Base-by-base conservation (phyloP, 148 eudicot species). In the Vaccinium corymbosum region DNA sequence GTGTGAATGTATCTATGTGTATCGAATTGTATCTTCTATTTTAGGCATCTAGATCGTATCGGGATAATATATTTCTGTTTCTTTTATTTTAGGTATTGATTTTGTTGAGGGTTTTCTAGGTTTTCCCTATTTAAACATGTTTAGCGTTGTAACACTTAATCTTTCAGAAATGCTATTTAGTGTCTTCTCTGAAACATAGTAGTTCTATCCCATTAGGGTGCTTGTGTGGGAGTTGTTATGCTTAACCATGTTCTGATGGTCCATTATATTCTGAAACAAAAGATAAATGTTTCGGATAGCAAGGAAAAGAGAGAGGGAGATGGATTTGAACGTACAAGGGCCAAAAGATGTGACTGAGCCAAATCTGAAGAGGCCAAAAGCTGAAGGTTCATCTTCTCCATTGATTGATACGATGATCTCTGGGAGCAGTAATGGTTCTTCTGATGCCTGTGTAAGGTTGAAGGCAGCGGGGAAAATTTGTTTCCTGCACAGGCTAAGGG, bases 191-290 rank as follows among this genome's bases (percentile, higher is more conserved):
- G 6, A 42, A 42, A 42, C 3, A 1, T 1, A 0, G 1, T 78
- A 85, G 91, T 97, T 86, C 85, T 95, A 86, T 90, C 97, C 19
- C 90, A 95, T 85, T 98, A 97, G 86, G 99, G 99, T 78, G 92
- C 93, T 42, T 93, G 87, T 90, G 94, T 89, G 62, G 98, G 97
- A 70, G 94, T 95, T 55, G 72, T 84, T 52, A 70, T 88, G 83
- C 86, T 89, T 83, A 92, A 94, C 55, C 87, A 38, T 83, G 87
- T 48, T 55, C 68, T 42, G 77, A 83, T 82, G 86, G 82, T 81
- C 77, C 79, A 42, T 84, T 83, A 38, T 14, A 9, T 84, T 83
- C 85, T 27, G 62, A 70, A 77, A 77, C 71, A 50, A 90, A 91
- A 78, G 90, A 87, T 83, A 82, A 82, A 83, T 83, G 53, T 29